Percentiles rank a stretch among this genome's conserved stretches.
These are phyloP conservation scores for Pneumocystis canis DNA, from an alignment of 1,139 yeast species.

Conservation along the genomic window DNA sequence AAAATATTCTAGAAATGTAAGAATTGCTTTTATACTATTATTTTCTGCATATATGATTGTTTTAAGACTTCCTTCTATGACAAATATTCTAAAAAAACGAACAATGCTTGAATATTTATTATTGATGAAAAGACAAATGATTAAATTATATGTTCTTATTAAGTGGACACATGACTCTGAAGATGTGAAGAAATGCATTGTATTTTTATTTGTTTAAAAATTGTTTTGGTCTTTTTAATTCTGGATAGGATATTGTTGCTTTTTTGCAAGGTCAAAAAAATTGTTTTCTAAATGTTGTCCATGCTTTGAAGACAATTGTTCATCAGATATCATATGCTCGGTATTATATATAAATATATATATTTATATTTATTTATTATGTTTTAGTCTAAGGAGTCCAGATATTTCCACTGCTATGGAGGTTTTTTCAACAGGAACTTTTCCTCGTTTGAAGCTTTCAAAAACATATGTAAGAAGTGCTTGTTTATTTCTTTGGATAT, in stretches of 20 bases:
- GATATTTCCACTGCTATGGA: conserved; percentile 78
- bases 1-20: conserved; percentile 60
- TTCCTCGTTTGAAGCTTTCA: conserved; percentile 4
- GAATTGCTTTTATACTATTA: conserved; percentile 44
- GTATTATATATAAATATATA: background rate
- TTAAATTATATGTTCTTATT: conserved; percentile 66
- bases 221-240: background rate
- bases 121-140: conserved; percentile 60
- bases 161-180: conserved; percentile 72
- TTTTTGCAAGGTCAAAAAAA: conserved; percentile 77
- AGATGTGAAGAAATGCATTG: conserved; percentile 54
- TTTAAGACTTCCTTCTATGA: conserved; percentile 43
- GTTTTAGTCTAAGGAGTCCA: conserved; percentile 50
- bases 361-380: background rate
- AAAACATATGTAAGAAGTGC: conserved; percentile 1
- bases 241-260: conserved; percentile 48
- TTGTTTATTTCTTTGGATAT: background rate
- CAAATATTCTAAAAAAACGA: conserved; percentile 51
- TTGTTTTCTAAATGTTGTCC: conserved; percentile 47
- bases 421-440: conserved; percentile 52
- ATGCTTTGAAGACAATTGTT: conserved; percentile 46
- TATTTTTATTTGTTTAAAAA: background rate
- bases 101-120: conserved; percentile 55
- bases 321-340: conserved; percentile 58
- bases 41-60: conserved; percentile 48